phyloP scores from a whole-genome alignment of 139 green algal genomes.

The Trebouxia sp. region DNA sequence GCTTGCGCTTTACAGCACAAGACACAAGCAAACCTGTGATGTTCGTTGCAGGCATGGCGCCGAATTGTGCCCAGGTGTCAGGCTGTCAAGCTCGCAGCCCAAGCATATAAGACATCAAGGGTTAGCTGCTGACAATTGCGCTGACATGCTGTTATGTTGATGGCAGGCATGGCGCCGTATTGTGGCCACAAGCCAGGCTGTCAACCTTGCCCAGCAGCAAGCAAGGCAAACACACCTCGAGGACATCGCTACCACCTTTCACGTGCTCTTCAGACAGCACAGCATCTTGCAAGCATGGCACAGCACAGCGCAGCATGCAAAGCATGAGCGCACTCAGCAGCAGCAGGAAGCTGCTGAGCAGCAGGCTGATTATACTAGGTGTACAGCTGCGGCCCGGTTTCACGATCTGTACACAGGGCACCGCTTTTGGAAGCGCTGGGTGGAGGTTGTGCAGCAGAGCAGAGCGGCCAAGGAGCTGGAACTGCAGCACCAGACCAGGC shows the following conservation, averaged over 20 bases:
- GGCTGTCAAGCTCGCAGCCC: too few species aligned
- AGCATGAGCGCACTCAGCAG: not conserved
- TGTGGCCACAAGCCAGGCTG: not conserved
- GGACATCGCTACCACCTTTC: slow-evolving; percentile 23
- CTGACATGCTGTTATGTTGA: too few species aligned
- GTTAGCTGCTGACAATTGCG: too few species aligned
- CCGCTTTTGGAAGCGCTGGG: not conserved
- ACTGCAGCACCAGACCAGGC: slow-evolving; percentile 6
- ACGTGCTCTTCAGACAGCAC: slow-evolving; percentile 3
- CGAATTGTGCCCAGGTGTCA: not conserved
- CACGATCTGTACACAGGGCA: not conserved
- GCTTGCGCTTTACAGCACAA: too few species aligned
- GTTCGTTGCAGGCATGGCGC: not conserved
- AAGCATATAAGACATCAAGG: too few species aligned
- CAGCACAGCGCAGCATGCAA: not conserved
- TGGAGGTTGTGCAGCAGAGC: not conserved
- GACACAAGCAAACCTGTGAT: too few species aligned
- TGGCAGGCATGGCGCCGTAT: not conserved
- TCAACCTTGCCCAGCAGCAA: not conserved
- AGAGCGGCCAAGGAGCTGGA: not conserved
- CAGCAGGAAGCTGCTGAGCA: not conserved
- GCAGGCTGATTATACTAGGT: not conserved
- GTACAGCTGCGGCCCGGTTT: not conserved
- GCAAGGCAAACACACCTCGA: not conserved
- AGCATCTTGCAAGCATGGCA: slow-evolving; percentile 18